These are phyloP conservation scores for Pontederia paniculata DNA, from an alignment of 176 grass and related monocot species.

Conservation along the genomic window DNA sequence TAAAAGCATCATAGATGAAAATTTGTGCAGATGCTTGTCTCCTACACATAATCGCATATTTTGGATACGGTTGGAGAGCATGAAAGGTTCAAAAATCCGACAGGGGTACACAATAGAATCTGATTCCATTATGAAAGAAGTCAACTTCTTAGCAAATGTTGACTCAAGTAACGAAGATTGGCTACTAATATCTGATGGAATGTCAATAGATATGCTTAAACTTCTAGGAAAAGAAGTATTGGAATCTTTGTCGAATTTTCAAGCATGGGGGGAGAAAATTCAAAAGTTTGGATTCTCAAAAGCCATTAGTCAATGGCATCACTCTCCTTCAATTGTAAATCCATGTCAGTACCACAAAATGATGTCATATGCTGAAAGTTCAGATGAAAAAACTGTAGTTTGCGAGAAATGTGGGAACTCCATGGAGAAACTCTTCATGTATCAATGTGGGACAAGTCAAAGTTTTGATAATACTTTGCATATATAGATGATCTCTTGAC, in stretches of 20 bases:
- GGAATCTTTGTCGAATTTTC: conserved; percentile 12
- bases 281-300: conserved; percentile 10
- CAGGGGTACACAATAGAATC: conserved; percentile 8
- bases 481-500: not conserved
- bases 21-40: conserved; percentile 13
- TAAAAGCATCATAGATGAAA: conserved; percentile 5
- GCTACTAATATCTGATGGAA: conserved; percentile 11
- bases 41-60: conserved; percentile 7
- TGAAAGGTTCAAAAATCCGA: conserved; percentile 11
- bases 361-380: conserved; percentile 4
- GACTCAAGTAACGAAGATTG: not conserved
- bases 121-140: conserved; percentile 12
- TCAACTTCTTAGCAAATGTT: conserved; percentile 5
- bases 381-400: not conserved
- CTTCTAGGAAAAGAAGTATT: conserved; percentile 5
- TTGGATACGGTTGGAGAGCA: conserved; percentile 19
- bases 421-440: conserved; percentile 17
- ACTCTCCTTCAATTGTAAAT: conserved; percentile 3
- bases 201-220: conserved; percentile 8
- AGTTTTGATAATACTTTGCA: not conserved
- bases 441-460: conserved; percentile 17
- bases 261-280: not conserved
- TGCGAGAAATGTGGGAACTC: conserved; percentile 12
- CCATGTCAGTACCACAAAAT: conserved; percentile 3
- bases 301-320: conserved; percentile 1